Conservation (phyloP, 108 stramenopile genomes). For the Cyclotella sp. region DNA sequence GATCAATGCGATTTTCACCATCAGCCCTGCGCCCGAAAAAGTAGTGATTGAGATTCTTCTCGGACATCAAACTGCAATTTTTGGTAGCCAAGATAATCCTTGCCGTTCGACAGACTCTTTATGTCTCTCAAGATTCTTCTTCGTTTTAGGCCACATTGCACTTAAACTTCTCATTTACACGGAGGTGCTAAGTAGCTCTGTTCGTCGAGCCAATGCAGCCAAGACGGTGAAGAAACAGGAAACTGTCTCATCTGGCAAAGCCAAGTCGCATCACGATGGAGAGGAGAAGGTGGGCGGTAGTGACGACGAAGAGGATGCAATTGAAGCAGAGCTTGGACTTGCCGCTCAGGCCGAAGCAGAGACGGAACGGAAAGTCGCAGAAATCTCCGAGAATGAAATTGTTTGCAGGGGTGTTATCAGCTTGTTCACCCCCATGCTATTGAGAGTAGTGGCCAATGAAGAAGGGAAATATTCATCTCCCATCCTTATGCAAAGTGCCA, state of each 20-base stretch:
- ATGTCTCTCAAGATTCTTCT: conserved; percentile 92
- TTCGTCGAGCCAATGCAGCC: conserved; percentile 80
- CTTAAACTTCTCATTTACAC: conserved; percentile 94
- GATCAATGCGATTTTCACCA: conserved; percentile 80
- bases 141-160: conserved; percentile 95
- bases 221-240: conserved; percentile 85
- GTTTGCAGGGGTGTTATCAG: conserved; percentile 87
- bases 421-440: conserved; percentile 83
- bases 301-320: conserved; percentile 69
- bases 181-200: conserved; percentile 80
- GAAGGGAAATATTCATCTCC: conserved; percentile 64
- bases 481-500: conserved; percentile 84
- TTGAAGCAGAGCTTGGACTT: conserved; percentile 89
- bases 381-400: conserved; percentile 93
- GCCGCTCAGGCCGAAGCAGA: conserved; percentile 87
- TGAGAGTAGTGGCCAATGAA: conserved; percentile 88
- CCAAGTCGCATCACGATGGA: conserved; percentile 56
- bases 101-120: conserved; percentile 57
- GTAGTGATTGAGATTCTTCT: conserved; percentile 76
- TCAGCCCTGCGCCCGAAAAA: conserved; percentile 81
- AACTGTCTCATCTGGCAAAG: conserved; percentile 54
- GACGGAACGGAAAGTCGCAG: conserved; percentile 78
- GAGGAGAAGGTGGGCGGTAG: conserved; percentile 21
- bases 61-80: conserved; percentile 63
- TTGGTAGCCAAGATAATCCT: conserved; percentile 35